Percentiles rank a stretch among this genome's conserved stretches.
Evolutionary conservation across 306 rosid species (phyloP).

Genomic region (Castanospermum australe): DNA sequence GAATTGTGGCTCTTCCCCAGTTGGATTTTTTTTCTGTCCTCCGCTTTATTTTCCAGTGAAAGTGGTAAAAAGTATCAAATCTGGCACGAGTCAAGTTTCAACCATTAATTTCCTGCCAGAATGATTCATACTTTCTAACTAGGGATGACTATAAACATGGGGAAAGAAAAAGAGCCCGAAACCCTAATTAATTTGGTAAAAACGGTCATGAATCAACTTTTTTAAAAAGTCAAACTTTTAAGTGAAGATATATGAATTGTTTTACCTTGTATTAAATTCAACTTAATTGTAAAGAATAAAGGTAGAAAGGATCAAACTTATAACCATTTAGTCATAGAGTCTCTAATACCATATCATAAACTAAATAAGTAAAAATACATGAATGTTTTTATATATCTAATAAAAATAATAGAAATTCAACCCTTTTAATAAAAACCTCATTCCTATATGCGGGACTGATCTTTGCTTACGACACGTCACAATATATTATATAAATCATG

Average conservation of each 20-base stretch:
- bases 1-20: not conserved
- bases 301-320: too few relatives aligned
- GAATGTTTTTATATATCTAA: too few relatives aligned
- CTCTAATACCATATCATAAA: too few relatives aligned
- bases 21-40: not conserved
- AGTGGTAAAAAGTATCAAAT: not conserved
- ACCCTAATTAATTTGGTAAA: not conserved
- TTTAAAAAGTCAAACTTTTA: too few relatives aligned
- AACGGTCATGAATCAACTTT: too few relatives aligned
- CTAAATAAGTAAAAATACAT: too few relatives aligned
- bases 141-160: not conserved
- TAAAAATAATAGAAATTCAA: not conserved
- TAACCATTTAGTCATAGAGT: too few relatives aligned
- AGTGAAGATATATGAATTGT: too few relatives aligned
- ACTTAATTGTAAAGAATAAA: too few relatives aligned
- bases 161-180: not conserved
- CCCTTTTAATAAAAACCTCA: not conserved
- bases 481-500: too few relatives aligned
- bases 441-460: not conserved
- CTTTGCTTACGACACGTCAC: not conserved
- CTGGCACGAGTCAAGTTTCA: not conserved
- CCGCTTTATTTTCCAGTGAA: not conserved
- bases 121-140: not conserved
- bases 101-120: not conserved
- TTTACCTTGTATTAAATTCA: too few relatives aligned